These are phyloP conservation scores for Phyllosticta ampelicida DNA, from an alignment of 2,329 filamentous ascomycete species.

Conservation along the genomic window DNA sequence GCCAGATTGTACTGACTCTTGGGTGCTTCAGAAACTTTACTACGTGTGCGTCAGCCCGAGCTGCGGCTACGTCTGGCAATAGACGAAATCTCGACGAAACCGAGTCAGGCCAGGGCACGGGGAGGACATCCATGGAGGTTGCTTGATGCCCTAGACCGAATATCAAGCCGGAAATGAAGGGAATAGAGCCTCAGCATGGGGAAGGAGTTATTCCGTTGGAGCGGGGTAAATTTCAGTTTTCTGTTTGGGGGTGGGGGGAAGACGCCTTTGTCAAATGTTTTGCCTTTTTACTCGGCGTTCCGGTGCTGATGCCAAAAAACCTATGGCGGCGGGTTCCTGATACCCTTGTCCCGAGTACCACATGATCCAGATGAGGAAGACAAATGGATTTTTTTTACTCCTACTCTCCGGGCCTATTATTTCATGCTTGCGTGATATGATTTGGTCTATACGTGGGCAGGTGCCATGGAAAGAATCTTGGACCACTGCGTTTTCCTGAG, in stretches of 20 bases:
- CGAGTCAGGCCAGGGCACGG: not conserved
- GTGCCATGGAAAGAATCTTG: slow-evolving; percentile 93
- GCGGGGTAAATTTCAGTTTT: not conserved
- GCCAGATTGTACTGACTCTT: not conserved
- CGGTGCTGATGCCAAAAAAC: not conserved
- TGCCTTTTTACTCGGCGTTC: slow-evolving; percentile 3
- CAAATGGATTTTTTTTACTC: not conserved
- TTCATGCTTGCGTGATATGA: not conserved
- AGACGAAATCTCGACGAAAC: not conserved
- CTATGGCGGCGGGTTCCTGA: slow-evolving; percentile 1
- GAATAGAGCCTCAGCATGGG: not conserved
- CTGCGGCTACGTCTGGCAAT: slow-evolving; percentile 74
- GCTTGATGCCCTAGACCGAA: not conserved
- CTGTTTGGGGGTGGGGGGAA: too few relatives aligned
- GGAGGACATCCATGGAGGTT: not conserved
- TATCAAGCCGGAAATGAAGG: not conserved
- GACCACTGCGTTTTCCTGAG: slow-evolving; percentile 91
- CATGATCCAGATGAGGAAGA: slow-evolving; percentile 1
- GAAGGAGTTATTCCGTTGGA: not conserved
- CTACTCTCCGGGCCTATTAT: not conserved
- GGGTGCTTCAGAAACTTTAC: slow-evolving; percentile 35
- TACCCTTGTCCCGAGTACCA: slow-evolving; percentile 6
- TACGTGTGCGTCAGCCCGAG: slow-evolving; percentile 84
- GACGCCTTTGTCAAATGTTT: not conserved
- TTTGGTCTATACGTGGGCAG: slow-evolving; percentile 55